Conservation (phyloP, 2,329 filamentous ascomycete genomes). For the Xylaria digitata region DNA sequence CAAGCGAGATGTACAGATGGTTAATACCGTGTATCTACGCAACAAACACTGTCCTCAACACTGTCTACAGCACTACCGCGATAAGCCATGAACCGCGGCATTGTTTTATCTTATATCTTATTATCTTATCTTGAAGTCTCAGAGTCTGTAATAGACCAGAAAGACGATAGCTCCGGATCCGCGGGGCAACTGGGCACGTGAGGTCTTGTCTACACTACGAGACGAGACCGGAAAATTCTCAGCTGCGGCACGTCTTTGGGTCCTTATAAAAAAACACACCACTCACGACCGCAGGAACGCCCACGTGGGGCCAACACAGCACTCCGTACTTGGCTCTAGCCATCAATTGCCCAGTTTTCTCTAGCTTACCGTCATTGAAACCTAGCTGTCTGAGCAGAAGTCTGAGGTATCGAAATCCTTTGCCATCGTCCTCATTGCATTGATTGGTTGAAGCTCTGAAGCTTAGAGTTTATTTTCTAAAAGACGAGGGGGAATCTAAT, state of each 20-base stretch:
- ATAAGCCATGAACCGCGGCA: too few species aligned
- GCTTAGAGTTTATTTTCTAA: neutral
- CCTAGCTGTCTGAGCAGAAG: neutral
- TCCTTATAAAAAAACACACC: neutral
- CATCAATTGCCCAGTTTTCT: constrained; percentile 19
- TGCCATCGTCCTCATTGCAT: constrained; percentile 13
- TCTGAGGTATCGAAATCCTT: neutral
- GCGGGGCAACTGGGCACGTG: constrained; percentile 32
- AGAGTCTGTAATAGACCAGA: too few species aligned
- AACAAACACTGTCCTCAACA: too few species aligned
- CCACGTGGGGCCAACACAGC: constrained; percentile 29
- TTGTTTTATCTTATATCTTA: too few species aligned
- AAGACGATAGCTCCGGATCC: neutral
- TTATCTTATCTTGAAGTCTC: too few species aligned
- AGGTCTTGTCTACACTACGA: neutral
- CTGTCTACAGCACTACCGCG: too few species aligned
- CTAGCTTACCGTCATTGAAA: constrained; percentile 24
- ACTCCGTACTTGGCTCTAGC: neutral
- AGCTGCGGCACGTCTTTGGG: neutral
- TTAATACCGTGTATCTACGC: too few species aligned
- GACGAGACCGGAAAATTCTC: neutral
- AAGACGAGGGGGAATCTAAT: constrained; percentile 7
- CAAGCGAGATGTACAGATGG: too few species aligned
- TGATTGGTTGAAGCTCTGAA: constrained; percentile 4
- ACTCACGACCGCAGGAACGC: constrained; percentile 18